Evolutionary conservation across 75 land plant species (phyloP).

Genomic region (Pinus tabuliformis): DNA sequence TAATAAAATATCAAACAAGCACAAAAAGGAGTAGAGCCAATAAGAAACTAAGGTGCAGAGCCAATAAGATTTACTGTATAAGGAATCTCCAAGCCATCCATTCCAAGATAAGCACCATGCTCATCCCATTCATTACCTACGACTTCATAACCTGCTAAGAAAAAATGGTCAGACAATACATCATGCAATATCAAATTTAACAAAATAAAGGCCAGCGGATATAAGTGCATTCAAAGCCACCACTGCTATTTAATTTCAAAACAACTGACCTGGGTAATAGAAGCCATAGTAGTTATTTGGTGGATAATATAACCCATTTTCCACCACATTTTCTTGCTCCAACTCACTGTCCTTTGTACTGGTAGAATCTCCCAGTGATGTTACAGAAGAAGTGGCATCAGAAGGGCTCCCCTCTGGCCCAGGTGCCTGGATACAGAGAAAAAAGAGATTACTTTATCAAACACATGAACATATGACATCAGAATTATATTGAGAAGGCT

Average conservation of each 20-base stretch:
- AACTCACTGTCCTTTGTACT: constrained; percentile 28
- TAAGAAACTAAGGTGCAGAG: no score
- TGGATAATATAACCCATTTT: constrained; percentile 21
- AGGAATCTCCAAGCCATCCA: constrained; percentile 30
- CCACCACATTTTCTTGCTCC: constrained; percentile 19
- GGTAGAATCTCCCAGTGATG: constrained; percentile 24
- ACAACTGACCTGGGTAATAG: constrained; percentile 41
- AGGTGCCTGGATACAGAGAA: not conserved
- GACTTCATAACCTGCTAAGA: constrained; percentile 24
- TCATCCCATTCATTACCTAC: constrained; percentile 25
- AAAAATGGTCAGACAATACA: not conserved
- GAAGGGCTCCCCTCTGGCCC: constrained; percentile 14
- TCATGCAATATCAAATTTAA: not conserved
- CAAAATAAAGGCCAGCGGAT: not conserved
- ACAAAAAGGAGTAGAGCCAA: no score
- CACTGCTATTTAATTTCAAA: not conserved
- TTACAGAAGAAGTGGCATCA: constrained; percentile 30
- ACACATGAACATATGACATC: no score
- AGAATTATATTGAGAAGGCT: no score
- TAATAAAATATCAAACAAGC: not conserved
- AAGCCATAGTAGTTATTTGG: constrained; percentile 26
- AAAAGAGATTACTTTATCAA: no score
- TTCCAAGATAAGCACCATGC: constrained; percentile 16
- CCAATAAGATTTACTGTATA: constrained; percentile 28
- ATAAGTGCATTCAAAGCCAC: not conserved